These are phyloP conservation scores for Cudoniella acicularis DNA, from an alignment of 495 filamentous ascomycete genomes.

Conservation along the genomic window DNA sequence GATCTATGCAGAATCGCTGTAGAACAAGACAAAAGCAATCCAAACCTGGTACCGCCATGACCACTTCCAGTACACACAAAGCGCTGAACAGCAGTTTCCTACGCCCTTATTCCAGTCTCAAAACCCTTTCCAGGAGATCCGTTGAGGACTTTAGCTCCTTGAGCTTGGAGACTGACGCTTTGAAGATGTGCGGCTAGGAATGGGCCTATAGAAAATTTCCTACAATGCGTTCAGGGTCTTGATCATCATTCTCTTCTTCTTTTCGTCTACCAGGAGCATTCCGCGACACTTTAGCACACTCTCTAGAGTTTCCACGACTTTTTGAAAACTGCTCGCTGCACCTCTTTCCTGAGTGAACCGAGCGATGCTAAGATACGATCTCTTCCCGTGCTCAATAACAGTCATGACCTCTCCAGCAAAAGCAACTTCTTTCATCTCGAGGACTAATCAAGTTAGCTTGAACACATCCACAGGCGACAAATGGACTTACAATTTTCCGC, in stretches of 20 bases:
- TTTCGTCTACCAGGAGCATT: slow-evolving; percentile 66
- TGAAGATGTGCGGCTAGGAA: no score
- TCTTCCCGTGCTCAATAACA: slow-evolving; percentile 73
- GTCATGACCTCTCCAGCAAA: slow-evolving; percentile 83
- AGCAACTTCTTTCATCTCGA: slow-evolving; percentile 70
- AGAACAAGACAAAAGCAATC: background rate
- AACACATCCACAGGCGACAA: slow-evolving; percentile 2
- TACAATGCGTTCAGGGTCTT: slow-evolving; percentile 39
- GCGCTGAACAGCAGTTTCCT: background rate
- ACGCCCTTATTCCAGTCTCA: no score
- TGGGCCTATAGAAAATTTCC: no score
- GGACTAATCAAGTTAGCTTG: slow-evolving; percentile 41
- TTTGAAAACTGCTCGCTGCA: slow-evolving; percentile 78
- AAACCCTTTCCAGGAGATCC: no score
- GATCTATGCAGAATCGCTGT: background rate
- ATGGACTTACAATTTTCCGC: slow-evolving; percentile 67
- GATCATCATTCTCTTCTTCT: slow-evolving; percentile 65
- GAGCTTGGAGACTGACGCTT: no score
- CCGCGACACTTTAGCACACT: slow-evolving; percentile 53
- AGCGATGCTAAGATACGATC: slow-evolving; percentile 65
- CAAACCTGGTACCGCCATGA: background rate
- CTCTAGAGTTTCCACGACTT: slow-evolving; percentile 71
- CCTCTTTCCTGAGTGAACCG: slow-evolving; percentile 85
- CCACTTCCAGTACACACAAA: background rate
- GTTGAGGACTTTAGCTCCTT: no score